Evolutionary conservation across 805 yeast species (phyloP).

Genomic region (Starmerella cellae): DNA sequence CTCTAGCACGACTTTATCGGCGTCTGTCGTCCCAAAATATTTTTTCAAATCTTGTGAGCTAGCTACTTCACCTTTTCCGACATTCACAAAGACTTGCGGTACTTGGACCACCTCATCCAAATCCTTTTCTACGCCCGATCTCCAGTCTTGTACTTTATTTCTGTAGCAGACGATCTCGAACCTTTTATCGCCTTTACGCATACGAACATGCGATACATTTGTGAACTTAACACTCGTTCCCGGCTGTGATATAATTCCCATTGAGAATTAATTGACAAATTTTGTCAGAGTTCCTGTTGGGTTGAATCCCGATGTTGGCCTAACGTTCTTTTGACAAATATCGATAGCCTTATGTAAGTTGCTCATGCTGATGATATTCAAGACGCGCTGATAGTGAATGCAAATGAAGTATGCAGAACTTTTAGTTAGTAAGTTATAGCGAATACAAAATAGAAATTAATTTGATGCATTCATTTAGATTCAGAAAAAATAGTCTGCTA

Average conservation of each 20-base stretch:
- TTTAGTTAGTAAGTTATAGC: too few relatives aligned
- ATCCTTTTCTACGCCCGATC: conserved; percentile 78
- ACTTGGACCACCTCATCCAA: conserved; percentile 91
- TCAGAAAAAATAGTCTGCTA: too few relatives aligned
- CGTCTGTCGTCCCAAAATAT: conserved; percentile 63
- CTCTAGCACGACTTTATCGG: conserved; percentile 61
- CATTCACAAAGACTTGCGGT: conserved; percentile 86
- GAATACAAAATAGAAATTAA: too few relatives aligned
- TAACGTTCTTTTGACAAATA: too few relatives aligned
- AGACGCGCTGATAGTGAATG: too few relatives aligned
- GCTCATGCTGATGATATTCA: too few relatives aligned
- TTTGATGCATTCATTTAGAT: too few relatives aligned
- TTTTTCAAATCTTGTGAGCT: conserved; percentile 66
- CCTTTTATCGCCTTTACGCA: conserved; percentile 77
- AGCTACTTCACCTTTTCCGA: conserved; percentile 88
- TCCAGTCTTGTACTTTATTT: conserved; percentile 91
- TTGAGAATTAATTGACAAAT: too few relatives aligned
- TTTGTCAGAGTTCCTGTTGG: too few relatives aligned
- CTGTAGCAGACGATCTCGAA: conserved; percentile 95
- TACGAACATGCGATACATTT: conserved; percentile 81
- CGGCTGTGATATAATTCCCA: conserved; percentile 43
- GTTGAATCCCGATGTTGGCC: too few relatives aligned
- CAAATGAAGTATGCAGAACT: too few relatives aligned
- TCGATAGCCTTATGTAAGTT: too few relatives aligned
- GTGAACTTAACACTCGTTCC: conserved; percentile 78